Evolutionary conservation across 2,329 filamentous ascomycete species (phyloP), one percentile per base, ranked within the genome.

Genomic region (Stylonectria norvegica): DNA sequence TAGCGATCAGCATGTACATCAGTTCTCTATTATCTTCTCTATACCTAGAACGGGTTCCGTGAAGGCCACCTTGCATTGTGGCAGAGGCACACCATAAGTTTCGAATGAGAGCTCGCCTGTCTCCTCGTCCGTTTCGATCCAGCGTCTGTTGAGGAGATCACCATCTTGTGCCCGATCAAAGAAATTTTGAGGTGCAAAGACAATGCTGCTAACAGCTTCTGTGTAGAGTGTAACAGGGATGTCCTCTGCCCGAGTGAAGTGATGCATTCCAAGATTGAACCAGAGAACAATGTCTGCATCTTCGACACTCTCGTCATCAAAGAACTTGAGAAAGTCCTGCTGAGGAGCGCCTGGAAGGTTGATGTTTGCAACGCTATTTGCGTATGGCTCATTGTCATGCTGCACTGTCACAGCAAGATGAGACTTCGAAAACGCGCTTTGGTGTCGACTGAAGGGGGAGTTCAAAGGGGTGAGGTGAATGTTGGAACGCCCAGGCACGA

Each of bases 191-290:
- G 60, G 61, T 31, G 58, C 58, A 31, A 65, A 61, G 6, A 53
- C 33, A 20, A 65, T 59, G 45, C 55, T 61, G 28, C 55, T 60
- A 19, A 59, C 55, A 5, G 61, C 61, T 42, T 61, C 57, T 16
- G 52, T 50, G 43, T 56, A 62, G 15, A 65, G 50, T 4, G 61
- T 65, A 22, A 60, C 58, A 17, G 61, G 61, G 11, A 57, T 37
- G 14, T 55, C 55, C 32, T 38, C 19, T 20, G 32, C 43, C 6
- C 27, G 40, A n/a, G 50, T 45, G 12, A 55, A 47, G 34, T 75
- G 72, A 40, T 75, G 70, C 65, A 69, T 73, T 7, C 72, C 72
- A 5, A 75, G 51, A 42, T 75, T 75, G 34, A 74, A 63, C 60
- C 65, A 75, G 4, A 72, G 41, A 9, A 72, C 69, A 11, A 68